Evolutionary conservation across 495 filamentous ascomycete genomes (phyloP).

Genomic region (Lineolata rhizophorae): DNA sequence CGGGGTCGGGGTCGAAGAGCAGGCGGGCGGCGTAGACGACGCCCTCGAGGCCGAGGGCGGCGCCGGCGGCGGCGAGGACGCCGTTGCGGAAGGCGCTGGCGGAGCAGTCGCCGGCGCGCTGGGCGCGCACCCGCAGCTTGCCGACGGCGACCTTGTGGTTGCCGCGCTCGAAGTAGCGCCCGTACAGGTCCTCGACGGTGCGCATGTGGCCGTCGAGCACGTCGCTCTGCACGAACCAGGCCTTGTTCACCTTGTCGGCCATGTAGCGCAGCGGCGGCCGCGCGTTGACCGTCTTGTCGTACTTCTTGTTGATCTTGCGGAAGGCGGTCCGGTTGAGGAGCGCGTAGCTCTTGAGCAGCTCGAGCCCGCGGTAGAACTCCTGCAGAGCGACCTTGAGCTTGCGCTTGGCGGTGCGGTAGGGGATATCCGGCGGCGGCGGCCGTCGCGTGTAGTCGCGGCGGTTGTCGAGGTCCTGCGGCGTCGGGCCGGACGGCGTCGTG

Average conservation of each 20-base stretch:
- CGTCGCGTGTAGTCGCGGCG: constrained; percentile 16
- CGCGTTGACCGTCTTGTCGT: constrained; percentile 70
- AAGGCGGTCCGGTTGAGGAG: constrained; percentile 80
- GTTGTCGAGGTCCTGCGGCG: constrained; percentile 9
- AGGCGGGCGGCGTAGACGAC: constrained; percentile 41
- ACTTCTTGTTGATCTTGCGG: constrained; percentile 97
- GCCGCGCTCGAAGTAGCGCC: constrained; percentile 73
- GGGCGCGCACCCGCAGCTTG: constrained; percentile 51
- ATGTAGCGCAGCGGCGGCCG: constrained; percentile 61
- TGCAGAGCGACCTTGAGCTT: constrained; percentile 79
- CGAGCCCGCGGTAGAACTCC: constrained; percentile 80
- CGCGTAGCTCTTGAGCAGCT: constrained; percentile 77
- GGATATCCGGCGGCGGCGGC: constrained; percentile 26
- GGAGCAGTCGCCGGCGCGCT: constrained; percentile 44
- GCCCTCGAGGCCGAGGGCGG: constrained; percentile 52
- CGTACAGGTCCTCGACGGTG: constrained; percentile 72
- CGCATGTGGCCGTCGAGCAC: constrained; percentile 55
- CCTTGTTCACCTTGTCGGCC: constrained; percentile 76
- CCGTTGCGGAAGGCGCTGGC: constrained; percentile 59
- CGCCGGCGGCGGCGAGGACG: constrained; percentile 49
- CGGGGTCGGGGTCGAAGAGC: constrained; percentile 24
- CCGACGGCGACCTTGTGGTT: constrained; percentile 78
- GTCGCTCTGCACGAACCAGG: constrained; percentile 75
- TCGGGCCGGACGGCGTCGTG: constrained; percentile 20
- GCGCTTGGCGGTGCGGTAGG: constrained; percentile 66